Evolutionary conservation across 441 rosid species (phyloP), one percentile per base, ranked within the genome.

Genomic region (Populus hybrid): DNA sequence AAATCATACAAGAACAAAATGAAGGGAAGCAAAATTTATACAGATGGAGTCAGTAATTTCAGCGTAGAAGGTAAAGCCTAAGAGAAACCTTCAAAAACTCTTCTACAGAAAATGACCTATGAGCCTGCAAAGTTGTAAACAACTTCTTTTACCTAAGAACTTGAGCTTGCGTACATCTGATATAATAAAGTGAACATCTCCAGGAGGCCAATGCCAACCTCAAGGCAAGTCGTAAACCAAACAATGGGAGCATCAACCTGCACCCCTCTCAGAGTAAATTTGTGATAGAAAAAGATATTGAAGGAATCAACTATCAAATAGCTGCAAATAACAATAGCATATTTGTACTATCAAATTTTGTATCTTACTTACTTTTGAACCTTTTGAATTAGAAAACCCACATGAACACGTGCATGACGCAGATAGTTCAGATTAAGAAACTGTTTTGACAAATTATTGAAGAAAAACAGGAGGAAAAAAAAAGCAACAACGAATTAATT

Each of bases 181-280:
- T 14, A 77, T 81, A 82, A 79, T 78, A 78, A 73, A 88, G 73
- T 70, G 84, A 35, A 30, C 53, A 78, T 83, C 87, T 85, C 89
- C 89, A 88, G 32, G 82, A 83, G 76, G 83, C 84, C 79, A 82
- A 36, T 42, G 83, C 75, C 80, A 82, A 69, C 76, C 79, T 86
- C 86, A 85, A 85, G 75, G 86, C 88, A 68, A 90, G 86, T 77
- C 76, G 87, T 67, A 88, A 72, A 80, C 90, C 87, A 78, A 86
- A 87, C 65, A 87, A 76, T 64, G 94, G 91, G 72, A 89, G 81
- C 90, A 74, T 85, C 87, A 86, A 76, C 86, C 96, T 92, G 79
- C 84, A 86, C 38, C 35, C 14, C 72, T 50, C 65, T 65, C 28
- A 64, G 71, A 77, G 79, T 32, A 77, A 81, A 46, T 67, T 2